These are phyloP conservation scores for Ganoderma leucocontextum DNA, from an alignment of 1,284 basidiomycete genomes.

Conservation along the genomic window DNA sequence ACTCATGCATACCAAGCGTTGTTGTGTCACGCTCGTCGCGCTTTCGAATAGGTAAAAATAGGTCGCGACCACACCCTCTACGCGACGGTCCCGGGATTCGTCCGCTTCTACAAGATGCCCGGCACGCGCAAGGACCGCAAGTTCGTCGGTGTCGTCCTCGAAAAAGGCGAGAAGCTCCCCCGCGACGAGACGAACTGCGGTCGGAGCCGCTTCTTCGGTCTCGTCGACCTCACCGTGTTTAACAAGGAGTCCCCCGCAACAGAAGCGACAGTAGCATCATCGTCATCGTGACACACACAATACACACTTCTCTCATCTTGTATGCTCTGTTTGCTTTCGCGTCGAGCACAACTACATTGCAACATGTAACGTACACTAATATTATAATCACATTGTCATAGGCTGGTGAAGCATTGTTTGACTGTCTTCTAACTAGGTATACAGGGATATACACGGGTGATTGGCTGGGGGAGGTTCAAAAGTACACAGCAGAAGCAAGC, in stretches of 20 bases:
- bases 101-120: conserved; percentile 88
- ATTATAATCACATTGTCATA: conserved; percentile 19
- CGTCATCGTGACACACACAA: conserved; percentile 10
- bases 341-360: conserved; percentile 6
- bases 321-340: conserved; percentile 2
- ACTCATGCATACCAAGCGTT: not conserved
- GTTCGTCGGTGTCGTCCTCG: conserved; percentile 85
- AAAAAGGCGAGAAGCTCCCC: conserved; percentile 84
- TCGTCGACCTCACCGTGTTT: conserved; percentile 62
- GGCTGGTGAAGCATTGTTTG: conserved; percentile 8
- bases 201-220: conserved; percentile 79
- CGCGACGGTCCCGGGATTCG: conserved; percentile 87
- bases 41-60: conserved; percentile 74
- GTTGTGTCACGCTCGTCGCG: conserved; percentile 16
- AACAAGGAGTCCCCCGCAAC: conserved; percentile 20
- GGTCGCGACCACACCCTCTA: conserved; percentile 94
- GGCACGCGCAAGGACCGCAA: conserved; percentile 75
- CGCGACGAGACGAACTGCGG: conserved; percentile 77
- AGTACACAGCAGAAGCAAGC: conserved; percentile 13
- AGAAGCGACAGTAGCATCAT: conserved; percentile 14
- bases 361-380: conserved; percentile 29
- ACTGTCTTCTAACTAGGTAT: conserved; percentile 18
- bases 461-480: not conserved
- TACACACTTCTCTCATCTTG: not conserved
- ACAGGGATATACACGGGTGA: conserved; percentile 14